phyloP scores from a whole-genome alignment of 306 rosid genomes.

The Macrotyloma uniflorum region DNA sequence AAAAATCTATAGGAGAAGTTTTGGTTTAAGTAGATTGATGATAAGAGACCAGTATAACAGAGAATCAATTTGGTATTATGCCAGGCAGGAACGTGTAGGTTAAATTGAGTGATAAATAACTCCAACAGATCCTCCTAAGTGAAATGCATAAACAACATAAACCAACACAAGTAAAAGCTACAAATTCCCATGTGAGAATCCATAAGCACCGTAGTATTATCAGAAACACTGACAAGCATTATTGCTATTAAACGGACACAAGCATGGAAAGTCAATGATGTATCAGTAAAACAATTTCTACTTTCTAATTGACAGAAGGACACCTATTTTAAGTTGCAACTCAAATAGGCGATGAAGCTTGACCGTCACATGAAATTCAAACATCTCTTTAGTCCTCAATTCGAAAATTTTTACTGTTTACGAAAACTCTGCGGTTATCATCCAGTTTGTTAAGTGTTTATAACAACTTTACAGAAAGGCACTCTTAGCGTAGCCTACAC shows the following conservation, averaged over 20 bases:
- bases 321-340: background rate
- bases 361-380: too few relatives aligned
- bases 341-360: background rate
- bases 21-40: background rate
- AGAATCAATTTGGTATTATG: constrained; percentile 1
- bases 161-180: background rate
- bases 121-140: background rate
- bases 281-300: background rate
- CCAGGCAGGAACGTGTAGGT: background rate
- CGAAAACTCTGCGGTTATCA: too few relatives aligned
- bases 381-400: too few relatives aligned
- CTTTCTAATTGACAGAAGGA: background rate
- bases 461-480: too few relatives aligned
- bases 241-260: background rate
- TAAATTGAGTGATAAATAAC: constrained; percentile 2
- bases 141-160: constrained; percentile 2
- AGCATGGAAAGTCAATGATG: background rate
- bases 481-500: background rate
- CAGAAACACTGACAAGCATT: background rate
- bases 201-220: background rate
- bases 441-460: too few relatives aligned
- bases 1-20: background rate
- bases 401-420: too few relatives aligned
- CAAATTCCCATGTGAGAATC: background rate
- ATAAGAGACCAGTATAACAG: background rate